A percentile compares a stretch with the other conserved stretches of the same genome.
These are phyloP conservation scores for Waltergamsia citrina DNA, from an alignment of 2,329 filamentous ascomycete species.

Conservation along the genomic window DNA sequence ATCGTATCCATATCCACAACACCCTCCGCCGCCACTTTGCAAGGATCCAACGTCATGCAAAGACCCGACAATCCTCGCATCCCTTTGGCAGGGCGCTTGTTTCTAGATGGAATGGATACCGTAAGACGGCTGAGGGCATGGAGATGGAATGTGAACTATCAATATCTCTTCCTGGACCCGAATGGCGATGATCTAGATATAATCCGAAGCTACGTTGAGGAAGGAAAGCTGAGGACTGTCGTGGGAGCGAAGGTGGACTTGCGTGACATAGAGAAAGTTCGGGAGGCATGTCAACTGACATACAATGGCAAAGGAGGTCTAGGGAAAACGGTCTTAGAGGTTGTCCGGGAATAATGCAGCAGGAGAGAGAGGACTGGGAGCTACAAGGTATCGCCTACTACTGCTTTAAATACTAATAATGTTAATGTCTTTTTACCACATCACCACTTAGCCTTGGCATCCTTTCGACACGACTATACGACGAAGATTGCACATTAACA, in stretches of 20 bases:
- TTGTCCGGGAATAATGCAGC: too few relatives aligned
- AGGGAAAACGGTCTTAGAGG: not conserved
- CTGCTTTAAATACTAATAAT: too few relatives aligned
- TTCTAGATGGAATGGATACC: constrained; percentile 20
- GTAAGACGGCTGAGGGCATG: constrained; percentile 17
- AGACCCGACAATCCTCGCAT: constrained; percentile 14
- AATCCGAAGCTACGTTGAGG: constrained; percentile 7
- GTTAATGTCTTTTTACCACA: too few relatives aligned
- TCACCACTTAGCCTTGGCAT: too few relatives aligned
- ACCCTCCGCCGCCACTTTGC: constrained; percentile 24
- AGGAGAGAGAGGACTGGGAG: too few relatives aligned
- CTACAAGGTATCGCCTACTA: too few relatives aligned
- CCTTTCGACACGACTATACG: too few relatives aligned
- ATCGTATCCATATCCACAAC: constrained; percentile 25
- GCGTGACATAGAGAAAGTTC: constrained; percentile 22
- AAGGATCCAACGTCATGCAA: constrained; percentile 16
- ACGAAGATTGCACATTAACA: too few relatives aligned
- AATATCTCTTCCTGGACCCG: constrained; percentile 22
- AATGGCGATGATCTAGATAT: constrained; percentile 15
- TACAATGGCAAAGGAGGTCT: constrained; percentile 25
- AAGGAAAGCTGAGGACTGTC: constrained; percentile 10
- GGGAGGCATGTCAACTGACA: constrained; percentile 22
- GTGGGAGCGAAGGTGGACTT: constrained; percentile 14
- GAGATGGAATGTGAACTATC: constrained; percentile 24
- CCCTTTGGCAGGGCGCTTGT: constrained; percentile 11